Conservation (phyloP, 352 stramenopile species). For the Phytophthora ohioensis region DNA sequence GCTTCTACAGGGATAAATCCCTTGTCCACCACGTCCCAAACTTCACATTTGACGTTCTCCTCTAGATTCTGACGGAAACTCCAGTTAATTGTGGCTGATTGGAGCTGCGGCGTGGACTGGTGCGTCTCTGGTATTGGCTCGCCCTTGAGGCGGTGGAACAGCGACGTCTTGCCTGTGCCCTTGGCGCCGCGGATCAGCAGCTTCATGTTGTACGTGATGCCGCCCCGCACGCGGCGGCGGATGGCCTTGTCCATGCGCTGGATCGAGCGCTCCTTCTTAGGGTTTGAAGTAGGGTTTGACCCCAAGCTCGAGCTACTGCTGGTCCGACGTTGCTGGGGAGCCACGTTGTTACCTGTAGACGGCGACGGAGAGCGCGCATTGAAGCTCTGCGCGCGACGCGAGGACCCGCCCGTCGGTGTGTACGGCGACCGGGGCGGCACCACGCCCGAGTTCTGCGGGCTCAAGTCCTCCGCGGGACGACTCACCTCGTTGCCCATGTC, state of each 20-base stretch:
- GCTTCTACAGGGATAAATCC: constrained; percentile 50
- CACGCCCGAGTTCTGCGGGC: constrained; percentile 38
- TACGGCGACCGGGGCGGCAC: constrained; percentile 34
- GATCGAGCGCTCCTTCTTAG: constrained; percentile 65
- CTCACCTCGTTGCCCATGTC: constrained; percentile 73
- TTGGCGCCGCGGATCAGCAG: constrained; percentile 84
- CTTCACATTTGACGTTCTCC: constrained; percentile 91
- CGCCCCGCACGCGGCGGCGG: constrained; percentile 77
- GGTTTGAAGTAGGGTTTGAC: constrained; percentile 28
- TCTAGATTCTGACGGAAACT: constrained; percentile 68
- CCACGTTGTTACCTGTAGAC: not conserved
- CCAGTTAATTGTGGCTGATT: constrained; percentile 91
- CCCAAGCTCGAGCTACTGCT: constrained; percentile 23
- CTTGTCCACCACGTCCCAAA: constrained; percentile 93
- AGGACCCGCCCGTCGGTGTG: constrained; percentile 38
- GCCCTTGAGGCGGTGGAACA: constrained; percentile 88
- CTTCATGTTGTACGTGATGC: constrained; percentile 94
- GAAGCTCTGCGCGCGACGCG: constrained; percentile 60
- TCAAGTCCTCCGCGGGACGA: constrained; percentile 34
- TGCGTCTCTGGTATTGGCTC: constrained; percentile 76
- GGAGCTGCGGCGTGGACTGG: constrained; percentile 83
- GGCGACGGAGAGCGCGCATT: constrained; percentile 34
- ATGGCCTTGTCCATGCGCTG: constrained; percentile 88
- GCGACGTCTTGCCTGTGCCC: constrained; percentile 90
- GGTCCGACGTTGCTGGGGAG: constrained; percentile 22